Evolutionary conservation across 2,329 filamentous ascomycete species (phyloP).

Genomic region (Fusarium sp.): DNA sequence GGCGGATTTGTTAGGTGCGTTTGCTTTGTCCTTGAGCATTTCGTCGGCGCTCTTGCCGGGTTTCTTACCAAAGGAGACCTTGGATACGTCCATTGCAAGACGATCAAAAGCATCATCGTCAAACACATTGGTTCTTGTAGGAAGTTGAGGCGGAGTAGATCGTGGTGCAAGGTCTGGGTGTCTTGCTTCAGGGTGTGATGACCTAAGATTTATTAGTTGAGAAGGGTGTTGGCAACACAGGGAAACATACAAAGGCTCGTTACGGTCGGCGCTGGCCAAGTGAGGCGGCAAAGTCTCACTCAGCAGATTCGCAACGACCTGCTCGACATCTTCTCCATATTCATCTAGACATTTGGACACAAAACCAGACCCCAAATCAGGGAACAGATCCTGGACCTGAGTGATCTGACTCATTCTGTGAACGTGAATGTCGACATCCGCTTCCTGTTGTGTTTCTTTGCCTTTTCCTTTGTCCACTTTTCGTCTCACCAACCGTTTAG

Average conservation of each 20-base stretch:
- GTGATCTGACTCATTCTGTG: conserved; percentile 88
- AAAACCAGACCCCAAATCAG: conserved; percentile 86
- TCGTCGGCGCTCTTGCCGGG: conserved; percentile 76
- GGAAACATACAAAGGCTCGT: conserved; percentile 71
- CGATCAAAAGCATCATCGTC: conserved; percentile 85
- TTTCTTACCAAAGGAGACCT: conserved; percentile 83
- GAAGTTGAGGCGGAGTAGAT: conserved; percentile 69
- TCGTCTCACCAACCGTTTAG: conserved; percentile 64
- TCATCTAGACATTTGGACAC: conserved; percentile 83
- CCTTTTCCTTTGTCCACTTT: conserved; percentile 77
- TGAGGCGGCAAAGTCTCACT: conserved; percentile 80
- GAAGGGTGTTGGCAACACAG: neutral
- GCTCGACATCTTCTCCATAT: conserved; percentile 82
- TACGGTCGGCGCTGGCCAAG: conserved; percentile 73
- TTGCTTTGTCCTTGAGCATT: conserved; percentile 74
- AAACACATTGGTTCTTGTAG: conserved; percentile 78
- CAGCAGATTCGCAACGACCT: conserved; percentile 84
- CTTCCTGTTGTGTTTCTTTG: conserved; percentile 55
- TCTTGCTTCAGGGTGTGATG: conserved; percentile 46
- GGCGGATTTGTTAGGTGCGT: conserved; percentile 81
- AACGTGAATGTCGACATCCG: conserved; percentile 71
- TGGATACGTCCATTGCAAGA: conserved; percentile 74
- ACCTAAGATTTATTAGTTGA: conserved; percentile 48
- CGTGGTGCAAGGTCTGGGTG: conserved; percentile 65
- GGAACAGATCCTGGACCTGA: conserved; percentile 94